A percentile compares a stretch with the other conserved stretches of the same genome.
phyloP scores from a whole-genome alignment of 2,329 filamentous ascomycete species.

The Biscogniauxia sp. region DNA sequence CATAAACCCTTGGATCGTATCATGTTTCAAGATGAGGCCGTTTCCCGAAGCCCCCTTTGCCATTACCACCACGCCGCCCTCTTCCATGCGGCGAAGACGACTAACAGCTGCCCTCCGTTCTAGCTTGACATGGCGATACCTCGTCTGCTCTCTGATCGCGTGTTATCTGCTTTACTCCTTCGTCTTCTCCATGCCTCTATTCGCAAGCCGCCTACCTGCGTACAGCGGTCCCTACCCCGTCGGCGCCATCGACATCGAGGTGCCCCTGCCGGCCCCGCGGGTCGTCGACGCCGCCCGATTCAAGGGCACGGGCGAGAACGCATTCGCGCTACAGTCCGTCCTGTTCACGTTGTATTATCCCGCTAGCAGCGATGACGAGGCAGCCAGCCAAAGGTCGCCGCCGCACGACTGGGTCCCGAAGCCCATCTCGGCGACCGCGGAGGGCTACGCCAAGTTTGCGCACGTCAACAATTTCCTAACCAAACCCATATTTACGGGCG shows the following conservation, averaged over 20 bases:
- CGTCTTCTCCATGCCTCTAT: constrained; percentile 39
- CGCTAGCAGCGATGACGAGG: too few species aligned
- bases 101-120: constrained; percentile 27
- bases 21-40: constrained; percentile 21
- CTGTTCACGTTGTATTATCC: constrained; percentile 52
- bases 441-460: constrained; percentile 46
- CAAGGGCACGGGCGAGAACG: constrained; percentile 35
- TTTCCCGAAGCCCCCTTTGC: constrained; percentile 21
- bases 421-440: constrained; percentile 43
- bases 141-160: constrained; percentile 27
- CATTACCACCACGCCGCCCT: too few species aligned
- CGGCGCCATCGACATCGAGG: constrained; percentile 47
- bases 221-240: constrained; percentile 46
- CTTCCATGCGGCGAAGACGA: background rate
- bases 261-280: constrained; percentile 26
- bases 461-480: constrained; percentile 42
- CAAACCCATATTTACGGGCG: constrained; percentile 42
- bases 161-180: constrained; percentile 41
- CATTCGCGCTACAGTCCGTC: constrained; percentile 46
- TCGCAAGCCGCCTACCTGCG: constrained; percentile 42
- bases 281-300: constrained; percentile 38
- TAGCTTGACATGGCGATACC: constrained; percentile 34
- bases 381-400: constrained; percentile 25
- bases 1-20: background rate
- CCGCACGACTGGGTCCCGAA: constrained; percentile 45